phyloP scores from a whole-genome alignment of 2,329 filamentous ascomycete species.

The Fusarium anthophilum region DNA sequence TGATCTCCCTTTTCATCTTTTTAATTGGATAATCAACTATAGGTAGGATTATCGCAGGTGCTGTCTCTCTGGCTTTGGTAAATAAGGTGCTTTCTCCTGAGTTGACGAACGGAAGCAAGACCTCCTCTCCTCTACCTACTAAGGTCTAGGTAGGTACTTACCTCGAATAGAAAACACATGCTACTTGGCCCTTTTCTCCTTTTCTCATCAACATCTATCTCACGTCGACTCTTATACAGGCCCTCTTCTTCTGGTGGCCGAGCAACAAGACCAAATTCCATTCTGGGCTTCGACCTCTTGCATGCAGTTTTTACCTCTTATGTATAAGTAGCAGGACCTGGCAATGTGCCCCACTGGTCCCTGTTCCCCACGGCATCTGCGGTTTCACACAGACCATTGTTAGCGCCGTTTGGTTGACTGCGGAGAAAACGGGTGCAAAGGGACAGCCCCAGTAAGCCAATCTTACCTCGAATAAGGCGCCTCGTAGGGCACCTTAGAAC shows the following conservation, averaged over 20 bases:
- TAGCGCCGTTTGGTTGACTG: conserved; percentile 18
- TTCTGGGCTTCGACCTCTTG: not conserved
- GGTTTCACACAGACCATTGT: conserved; percentile 10
- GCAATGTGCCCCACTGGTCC: conserved; percentile 2
- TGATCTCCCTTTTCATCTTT: not conserved
- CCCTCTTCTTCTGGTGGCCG: not conserved
- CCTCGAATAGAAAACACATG: not conserved
- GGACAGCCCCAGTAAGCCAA: conserved; percentile 26
- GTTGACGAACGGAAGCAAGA: not conserved
- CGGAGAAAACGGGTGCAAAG: conserved; percentile 31
- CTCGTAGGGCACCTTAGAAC: conserved; percentile 21
- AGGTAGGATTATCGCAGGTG: not conserved
- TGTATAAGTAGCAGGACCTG: not conserved
- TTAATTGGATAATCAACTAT: not conserved
- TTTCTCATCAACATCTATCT: not conserved
- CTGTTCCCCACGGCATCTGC: conserved; percentile 25
- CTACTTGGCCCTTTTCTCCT: not conserved
- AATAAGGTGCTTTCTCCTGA: not conserved
- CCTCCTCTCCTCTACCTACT: not conserved
- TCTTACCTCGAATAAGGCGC: conserved; percentile 8
- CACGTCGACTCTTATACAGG: not conserved
- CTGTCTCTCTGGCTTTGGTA: not conserved
- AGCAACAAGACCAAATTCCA: not conserved
- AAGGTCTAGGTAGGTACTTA: not conserved
- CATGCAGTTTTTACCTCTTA: not conserved